Conservation (phyloP, 2,329 filamentous ascomycete species). For the Aspergillus aculeatinus region DNA sequence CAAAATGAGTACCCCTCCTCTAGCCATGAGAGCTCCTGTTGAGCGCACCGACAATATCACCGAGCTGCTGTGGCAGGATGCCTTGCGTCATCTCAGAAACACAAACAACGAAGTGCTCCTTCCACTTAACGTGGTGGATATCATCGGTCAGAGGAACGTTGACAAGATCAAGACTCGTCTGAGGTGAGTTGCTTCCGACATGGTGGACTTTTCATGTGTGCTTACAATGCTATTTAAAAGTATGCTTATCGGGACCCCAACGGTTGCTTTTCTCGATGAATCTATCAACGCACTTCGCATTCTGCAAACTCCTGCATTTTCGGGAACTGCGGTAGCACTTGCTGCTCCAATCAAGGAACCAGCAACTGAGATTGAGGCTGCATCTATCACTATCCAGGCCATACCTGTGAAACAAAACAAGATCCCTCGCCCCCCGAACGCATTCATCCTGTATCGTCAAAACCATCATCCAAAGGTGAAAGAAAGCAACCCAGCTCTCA, state of each 20-base stretch:
- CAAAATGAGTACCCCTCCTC: slow-evolving; percentile 17
- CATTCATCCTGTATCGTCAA: slow-evolving; percentile 49
- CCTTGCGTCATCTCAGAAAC: slow-evolving; percentile 27
- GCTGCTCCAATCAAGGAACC: slow-evolving; percentile 15
- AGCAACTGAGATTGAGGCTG: slow-evolving; percentile 9
- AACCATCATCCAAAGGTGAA: slow-evolving; percentile 40
- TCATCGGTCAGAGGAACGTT: no score
- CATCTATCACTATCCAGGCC: neutral
- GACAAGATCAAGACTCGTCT: no score
- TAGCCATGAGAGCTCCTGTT: slow-evolving; percentile 13
- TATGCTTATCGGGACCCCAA: no score
- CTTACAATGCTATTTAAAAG: no score
- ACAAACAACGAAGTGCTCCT: slow-evolving; percentile 34
- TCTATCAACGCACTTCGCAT: slow-evolving; percentile 31
- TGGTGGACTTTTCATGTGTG: no score
- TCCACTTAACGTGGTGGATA: no score
- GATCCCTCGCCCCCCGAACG: slow-evolving; percentile 47
- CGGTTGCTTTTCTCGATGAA: neutral
- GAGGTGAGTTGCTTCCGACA: no score
- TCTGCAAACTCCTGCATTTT: slow-evolving; percentile 27
- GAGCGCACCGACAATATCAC: slow-evolving; percentile 21
- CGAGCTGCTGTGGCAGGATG: slow-evolving; percentile 33
- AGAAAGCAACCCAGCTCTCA: slow-evolving; percentile 39
- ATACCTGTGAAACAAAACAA: slow-evolving; percentile 29
- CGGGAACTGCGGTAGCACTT: slow-evolving; percentile 23